Conservation (phyloP, 345 rosid genomes). For the Syzygium oleosum region DNA sequence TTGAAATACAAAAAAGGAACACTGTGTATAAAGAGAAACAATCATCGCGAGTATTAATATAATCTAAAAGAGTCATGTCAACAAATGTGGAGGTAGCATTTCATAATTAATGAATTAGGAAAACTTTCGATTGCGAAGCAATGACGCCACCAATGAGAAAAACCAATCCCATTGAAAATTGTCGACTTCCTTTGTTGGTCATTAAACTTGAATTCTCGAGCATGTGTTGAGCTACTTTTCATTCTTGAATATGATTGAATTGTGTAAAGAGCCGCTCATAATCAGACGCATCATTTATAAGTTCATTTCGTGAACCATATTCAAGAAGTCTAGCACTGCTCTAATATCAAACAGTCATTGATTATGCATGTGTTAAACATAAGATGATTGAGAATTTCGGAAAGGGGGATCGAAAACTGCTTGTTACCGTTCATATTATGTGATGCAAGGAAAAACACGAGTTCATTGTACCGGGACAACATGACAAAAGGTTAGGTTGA, state of each 20-base stretch:
- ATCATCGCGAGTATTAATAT: too few species aligned
- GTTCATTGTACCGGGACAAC: neutral
- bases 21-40: too few species aligned
- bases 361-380: neutral
- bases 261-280: neutral
- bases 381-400: neutral
- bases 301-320: neutral
- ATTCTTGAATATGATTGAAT: neutral
- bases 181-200: neutral
- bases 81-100: neutral
- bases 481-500: neutral
- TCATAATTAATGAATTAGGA: neutral
- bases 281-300: fast-evolving
- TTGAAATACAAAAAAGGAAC: neutral
- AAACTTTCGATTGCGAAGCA: neutral
- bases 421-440: fast-evolving
- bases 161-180: neutral
- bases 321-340: neutral
- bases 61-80: neutral
- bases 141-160: neutral
- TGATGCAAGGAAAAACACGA: neutral
- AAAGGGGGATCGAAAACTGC: neutral
- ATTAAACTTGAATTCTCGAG: fast-evolving
- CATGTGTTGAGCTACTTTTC: neutral
- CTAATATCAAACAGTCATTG: neutral